A percentile compares a stretch with the other conserved stretches of the same genome.
Evolutionary conservation across 2,329 filamentous ascomycete genomes (phyloP).

Genomic region (Verticillium klebahnii): DNA sequence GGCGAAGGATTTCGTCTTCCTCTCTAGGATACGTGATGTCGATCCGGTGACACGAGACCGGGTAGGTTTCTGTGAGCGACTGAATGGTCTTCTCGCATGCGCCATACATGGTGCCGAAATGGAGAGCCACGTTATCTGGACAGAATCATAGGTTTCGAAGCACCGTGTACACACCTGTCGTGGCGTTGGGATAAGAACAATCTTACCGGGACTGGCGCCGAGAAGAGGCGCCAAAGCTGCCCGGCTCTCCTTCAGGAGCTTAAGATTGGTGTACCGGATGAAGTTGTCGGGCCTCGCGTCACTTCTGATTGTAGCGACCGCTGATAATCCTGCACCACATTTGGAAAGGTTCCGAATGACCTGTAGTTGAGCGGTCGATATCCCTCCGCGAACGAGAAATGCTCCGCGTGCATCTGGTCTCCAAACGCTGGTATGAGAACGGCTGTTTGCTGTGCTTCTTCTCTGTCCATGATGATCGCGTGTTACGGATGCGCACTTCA

Average conservation of each 20-base stretch:
- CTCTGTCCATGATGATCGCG: no score
- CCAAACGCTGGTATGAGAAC: constrained; percentile 13
- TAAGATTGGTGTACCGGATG: constrained; percentile 55
- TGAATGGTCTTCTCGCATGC: constrained; percentile 61
- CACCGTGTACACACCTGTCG: constrained; percentile 62
- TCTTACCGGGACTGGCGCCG: constrained; percentile 51
- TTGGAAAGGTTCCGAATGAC: constrained; percentile 65
- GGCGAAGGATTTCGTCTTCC: constrained; percentile 51
- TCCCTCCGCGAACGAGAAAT: constrained; percentile 24
- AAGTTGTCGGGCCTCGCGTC: constrained; percentile 63
- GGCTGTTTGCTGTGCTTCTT: no score
- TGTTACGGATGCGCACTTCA: no score
- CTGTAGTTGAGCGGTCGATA: constrained; percentile 38
- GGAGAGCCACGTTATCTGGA: constrained; percentile 59
- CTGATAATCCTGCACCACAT: constrained; percentile 45
- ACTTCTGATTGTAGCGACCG: constrained; percentile 48
- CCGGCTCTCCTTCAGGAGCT: constrained; percentile 53
- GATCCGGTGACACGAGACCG: constrained; percentile 38
- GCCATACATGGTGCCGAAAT: constrained; percentile 64
- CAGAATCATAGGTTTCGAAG: constrained; percentile 60
- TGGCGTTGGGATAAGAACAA: constrained; percentile 69
- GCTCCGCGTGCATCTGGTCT: constrained; percentile 21
- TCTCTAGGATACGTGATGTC: constrained; percentile 53
- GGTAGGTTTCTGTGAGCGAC: constrained; percentile 54
- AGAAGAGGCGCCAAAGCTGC: constrained; percentile 54